These are phyloP conservation scores for Moesziomyces sp. DNA, from an alignment of 1,284 basidiomycete genomes.

Conservation along the genomic window DNA sequence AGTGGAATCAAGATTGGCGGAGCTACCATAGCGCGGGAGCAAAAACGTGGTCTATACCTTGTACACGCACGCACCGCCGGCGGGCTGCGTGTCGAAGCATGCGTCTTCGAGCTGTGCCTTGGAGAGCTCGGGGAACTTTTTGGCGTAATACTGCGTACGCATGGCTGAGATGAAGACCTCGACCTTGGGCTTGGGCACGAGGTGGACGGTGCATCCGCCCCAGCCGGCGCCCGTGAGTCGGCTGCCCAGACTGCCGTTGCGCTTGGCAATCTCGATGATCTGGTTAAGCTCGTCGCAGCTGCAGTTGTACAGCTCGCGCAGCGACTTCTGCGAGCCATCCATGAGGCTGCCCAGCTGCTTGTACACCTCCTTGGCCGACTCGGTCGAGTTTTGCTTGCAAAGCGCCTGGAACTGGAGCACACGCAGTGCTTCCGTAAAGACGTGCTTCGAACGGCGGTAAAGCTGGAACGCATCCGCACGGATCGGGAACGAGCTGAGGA, in stretches of 20 bases:
- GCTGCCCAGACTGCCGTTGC: constrained; percentile 58
- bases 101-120: constrained; percentile 51
- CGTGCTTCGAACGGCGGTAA: constrained; percentile 58
- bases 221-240: constrained; percentile 65
- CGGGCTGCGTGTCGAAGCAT: constrained; percentile 62
- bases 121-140: constrained; percentile 44
- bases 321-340: constrained; percentile 58
- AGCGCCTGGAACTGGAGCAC: constrained; percentile 57
- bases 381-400: constrained; percentile 19
- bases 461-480: constrained; percentile 57
- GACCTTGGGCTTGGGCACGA: constrained; percentile 59
- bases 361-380: constrained; percentile 37
- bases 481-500: constrained; percentile 60
- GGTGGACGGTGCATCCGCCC: constrained; percentile 65
- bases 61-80: constrained; percentile 63
- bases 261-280: constrained; percentile 58
- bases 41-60: constrained; percentile 11
- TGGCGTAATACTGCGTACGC: constrained; percentile 47
- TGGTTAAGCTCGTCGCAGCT: constrained; percentile 60
- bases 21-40: no score
- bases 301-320: constrained; percentile 58
- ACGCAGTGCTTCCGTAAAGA: constrained; percentile 60
- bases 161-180: constrained; percentile 50
- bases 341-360: constrained; percentile 55
- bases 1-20: no score